Percentiles rank a stretch among this genome's conserved stretches.
These are phyloP conservation scores for Anthracocystis setariae DNA, from an alignment of 1,284 basidiomycete genomes.

Conservation along the genomic window DNA sequence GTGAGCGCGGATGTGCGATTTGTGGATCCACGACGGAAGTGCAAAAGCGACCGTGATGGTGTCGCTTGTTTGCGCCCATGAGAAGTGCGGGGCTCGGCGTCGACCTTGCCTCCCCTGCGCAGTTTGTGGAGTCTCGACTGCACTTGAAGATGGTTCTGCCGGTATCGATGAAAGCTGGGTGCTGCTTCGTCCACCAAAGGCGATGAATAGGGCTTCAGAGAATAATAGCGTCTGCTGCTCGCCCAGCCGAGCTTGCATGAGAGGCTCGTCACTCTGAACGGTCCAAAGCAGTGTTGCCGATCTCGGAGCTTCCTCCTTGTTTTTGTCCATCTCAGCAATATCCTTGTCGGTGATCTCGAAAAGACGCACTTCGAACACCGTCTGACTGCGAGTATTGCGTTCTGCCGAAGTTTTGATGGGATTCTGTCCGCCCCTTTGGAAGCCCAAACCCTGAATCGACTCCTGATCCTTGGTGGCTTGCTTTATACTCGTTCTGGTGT, in stretches of 20 bases:
- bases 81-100: constrained; percentile 71
- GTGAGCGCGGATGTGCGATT: constrained; percentile 66
- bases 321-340: neutral
- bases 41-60: constrained; percentile 83
- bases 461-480: neutral
- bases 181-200: neutral
- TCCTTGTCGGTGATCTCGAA: constrained; percentile 12
- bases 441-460: constrained; percentile 31
- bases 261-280: constrained; percentile 38
- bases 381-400: constrained; percentile 1
- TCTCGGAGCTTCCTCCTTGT: neutral
- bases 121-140: too few relatives aligned
- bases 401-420: neutral
- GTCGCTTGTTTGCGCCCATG: constrained; percentile 88
- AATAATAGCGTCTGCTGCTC: constrained; percentile 20
- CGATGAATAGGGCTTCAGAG: constrained; percentile 27
- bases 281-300: constrained; percentile 13
- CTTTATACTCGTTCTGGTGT: constrained; percentile 1
- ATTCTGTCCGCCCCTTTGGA: constrained; percentile 1
- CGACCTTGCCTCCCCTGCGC: too few relatives aligned
- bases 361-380: constrained; percentile 36
- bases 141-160: neutral
- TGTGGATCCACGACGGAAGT: constrained; percentile 73
- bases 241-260: constrained; percentile 27
- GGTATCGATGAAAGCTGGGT: too few relatives aligned